phyloP scores from a whole-genome alignment of 805 yeast genomes.

The Wickerhamiella kurtzmanii region DNA sequence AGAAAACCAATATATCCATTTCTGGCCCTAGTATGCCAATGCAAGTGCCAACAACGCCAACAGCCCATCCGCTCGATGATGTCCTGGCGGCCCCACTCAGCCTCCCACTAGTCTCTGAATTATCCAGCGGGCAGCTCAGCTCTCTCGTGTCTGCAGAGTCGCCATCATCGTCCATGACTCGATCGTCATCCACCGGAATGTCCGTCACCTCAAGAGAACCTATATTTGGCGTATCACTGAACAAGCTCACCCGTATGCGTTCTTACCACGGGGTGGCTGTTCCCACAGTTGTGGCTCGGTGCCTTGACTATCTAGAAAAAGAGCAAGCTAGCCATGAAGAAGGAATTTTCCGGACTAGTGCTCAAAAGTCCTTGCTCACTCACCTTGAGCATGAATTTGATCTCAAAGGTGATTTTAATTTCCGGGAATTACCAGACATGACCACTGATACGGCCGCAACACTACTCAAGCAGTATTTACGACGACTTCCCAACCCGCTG shows the following conservation, averaged over 20 bases:
- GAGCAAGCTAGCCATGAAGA: slow-evolving; percentile 71
- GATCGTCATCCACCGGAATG: not conserved
- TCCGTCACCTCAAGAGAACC: not conserved
- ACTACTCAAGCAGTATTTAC: slow-evolving; percentile 61
- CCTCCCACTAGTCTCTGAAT: not conserved
- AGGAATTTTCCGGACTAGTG: slow-evolving; percentile 76
- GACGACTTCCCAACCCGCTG: slow-evolving; percentile 63
- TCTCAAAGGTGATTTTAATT: slow-evolving; percentile 16
- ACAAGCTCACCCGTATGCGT: not conserved
- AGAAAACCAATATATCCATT: too few relatives aligned
- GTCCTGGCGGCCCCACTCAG: not conserved
- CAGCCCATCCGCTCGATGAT: too few relatives aligned
- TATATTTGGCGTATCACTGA: not conserved
- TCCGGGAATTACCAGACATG: slow-evolving; percentile 12
- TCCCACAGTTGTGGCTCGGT: slow-evolving; percentile 68
- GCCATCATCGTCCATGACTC: not conserved
- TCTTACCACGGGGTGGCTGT: slow-evolving; percentile 34
- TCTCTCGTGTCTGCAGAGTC: not conserved
- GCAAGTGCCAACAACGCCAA: too few relatives aligned
- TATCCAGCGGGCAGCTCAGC: not conserved
- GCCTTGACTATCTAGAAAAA: slow-evolving; percentile 51
- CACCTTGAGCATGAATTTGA: slow-evolving; percentile 56
- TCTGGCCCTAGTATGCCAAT: too few relatives aligned
- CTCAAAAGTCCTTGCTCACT: slow-evolving; percentile 50
- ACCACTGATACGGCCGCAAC: slow-evolving; percentile 87